Conservation (phyloP, 2,329 filamentous ascomycete genomes). For the Hymenoscyphus linearis region DNA sequence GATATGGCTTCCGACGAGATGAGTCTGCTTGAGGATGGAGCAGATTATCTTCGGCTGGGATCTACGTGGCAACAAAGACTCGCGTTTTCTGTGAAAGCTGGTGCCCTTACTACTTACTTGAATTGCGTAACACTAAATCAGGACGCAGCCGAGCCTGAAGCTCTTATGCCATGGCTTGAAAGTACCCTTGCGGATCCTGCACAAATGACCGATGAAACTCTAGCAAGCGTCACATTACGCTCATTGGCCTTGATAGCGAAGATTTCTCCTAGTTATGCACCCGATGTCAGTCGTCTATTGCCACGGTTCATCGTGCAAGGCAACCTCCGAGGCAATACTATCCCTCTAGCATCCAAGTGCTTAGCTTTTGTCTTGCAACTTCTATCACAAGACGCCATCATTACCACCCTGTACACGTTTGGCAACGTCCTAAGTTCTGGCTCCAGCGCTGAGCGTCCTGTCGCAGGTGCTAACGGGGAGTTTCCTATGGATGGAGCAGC, state of each 20-base stretch:
- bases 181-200: constrained; percentile 70
- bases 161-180: constrained; percentile 80
- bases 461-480: constrained; percentile 39
- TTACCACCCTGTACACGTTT: constrained; percentile 93
- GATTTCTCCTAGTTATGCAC: constrained; percentile 66
- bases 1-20: constrained; percentile 77
- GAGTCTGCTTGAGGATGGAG: constrained; percentile 77
- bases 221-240: constrained; percentile 75
- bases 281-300: constrained; percentile 71
- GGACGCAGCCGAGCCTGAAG: constrained; percentile 71
- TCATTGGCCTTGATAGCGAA: constrained; percentile 77
- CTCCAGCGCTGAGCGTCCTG: constrained; percentile 43
- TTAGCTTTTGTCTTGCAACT: constrained; percentile 75
- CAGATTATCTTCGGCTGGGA: constrained; percentile 83
- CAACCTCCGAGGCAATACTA: constrained; percentile 61
- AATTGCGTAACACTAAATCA: constrained; percentile 82
- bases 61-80: constrained; percentile 82
- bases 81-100: constrained; percentile 79
- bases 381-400: constrained; percentile 86
- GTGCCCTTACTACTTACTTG: constrained; percentile 74
- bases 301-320: constrained; percentile 86
- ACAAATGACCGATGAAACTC: constrained; percentile 73
- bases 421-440: constrained; percentile 87
- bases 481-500: constrained; percentile 47
- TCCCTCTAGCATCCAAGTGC: constrained; percentile 75